Percentiles rank a stretch among this genome's conserved stretches.
phyloP scores from a whole-genome alignment of 441 rosid species.

The Isatis lusitanica region DNA sequence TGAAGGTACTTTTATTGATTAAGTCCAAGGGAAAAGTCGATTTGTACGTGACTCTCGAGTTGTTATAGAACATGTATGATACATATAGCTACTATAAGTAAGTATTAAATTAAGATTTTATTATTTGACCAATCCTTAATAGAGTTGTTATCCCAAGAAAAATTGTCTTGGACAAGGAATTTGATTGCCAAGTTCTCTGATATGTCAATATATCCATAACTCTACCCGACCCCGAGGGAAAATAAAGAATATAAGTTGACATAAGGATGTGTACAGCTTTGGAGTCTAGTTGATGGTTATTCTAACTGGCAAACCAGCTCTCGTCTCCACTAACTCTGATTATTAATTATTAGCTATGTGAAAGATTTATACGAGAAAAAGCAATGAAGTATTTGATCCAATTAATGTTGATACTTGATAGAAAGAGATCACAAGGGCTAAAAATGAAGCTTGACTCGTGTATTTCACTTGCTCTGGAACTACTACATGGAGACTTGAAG shows the following conservation, averaged over 20 bases:
- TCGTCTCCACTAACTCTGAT: neutral
- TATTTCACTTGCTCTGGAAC: neutral
- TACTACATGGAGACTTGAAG: neutral
- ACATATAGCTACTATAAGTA: no score
- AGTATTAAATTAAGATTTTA: no score
- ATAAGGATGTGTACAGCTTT: slow-evolving; percentile 26
- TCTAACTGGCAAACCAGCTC: slow-evolving; percentile 28
- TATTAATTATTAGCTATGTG: slow-evolving; percentile 2
- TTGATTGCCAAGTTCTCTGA: slow-evolving; percentile 33
- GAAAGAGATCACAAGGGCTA: slow-evolving; percentile 1
- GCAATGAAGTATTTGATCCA: slow-evolving; percentile 6
- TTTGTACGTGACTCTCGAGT: no score
- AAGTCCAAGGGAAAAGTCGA: no score
- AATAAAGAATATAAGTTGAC: slow-evolving; percentile 4
- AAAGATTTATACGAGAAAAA: neutral
- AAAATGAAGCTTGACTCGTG: neutral
- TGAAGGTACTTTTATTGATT: no score
- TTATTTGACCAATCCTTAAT: neutral
- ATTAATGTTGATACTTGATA: neutral
- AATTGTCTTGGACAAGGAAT: slow-evolving; percentile 32
- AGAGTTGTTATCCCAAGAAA: slow-evolving; percentile 15
- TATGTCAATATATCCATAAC: slow-evolving; percentile 21
- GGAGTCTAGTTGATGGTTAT: slow-evolving; percentile 37
- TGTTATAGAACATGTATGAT: no score
- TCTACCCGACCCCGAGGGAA: slow-evolving; percentile 40